Base-by-base conservation (phyloP, 1,139 yeast genomes). In the Yamadazyma spencermartinsiae region DNA sequence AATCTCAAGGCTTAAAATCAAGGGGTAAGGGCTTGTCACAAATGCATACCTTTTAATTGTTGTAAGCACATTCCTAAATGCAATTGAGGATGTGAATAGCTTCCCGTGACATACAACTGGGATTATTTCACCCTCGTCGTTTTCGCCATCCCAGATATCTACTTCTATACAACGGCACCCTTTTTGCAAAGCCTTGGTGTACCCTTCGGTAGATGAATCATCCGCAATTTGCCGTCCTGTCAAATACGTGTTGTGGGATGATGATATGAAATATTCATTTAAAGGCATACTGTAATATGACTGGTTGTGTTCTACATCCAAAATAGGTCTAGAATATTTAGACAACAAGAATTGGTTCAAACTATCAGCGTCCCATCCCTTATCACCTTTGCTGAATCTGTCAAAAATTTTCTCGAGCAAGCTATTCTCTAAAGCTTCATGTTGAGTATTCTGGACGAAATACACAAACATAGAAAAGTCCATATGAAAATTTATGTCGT, bases 131-230 rank as follows among this genome's bases (percentile, higher is more conserved):
- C 46, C 51, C 18, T 48, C 52, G 4, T 39, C 38, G 30, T 48
- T 53, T 17, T 62, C 70, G 8, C 95, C 94, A 62, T 92, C 96
- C 98, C 98, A 94, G 16, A 94, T 74, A 60, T 94, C 99, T 31
- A 94, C 80, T 54, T 94, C 99, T 16, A 94, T 73, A 49, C 97
- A 89, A 34, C 96, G 70, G 52, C 98, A 92, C 1, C 98, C 98
- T 40, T 89, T 77, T 53, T 89, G 96, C 36, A 94, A 64, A 0
- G 88, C 95, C 38, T 85, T 76, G n/a, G 88, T 82, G 50, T 92
- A 94, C 0, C 95, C 96, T 54, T 92, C 98, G 1, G 88, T 79
- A 0, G 96, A 86, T 0, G 97, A 86, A 12, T 77, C 80, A n/a
- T 94, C 96, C 1, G 82, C 95, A n/a, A 88, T 75, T 55, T 94